Conservation (phyloP, 108 stramenopile genomes). For the Fragilaria radians region DNA sequence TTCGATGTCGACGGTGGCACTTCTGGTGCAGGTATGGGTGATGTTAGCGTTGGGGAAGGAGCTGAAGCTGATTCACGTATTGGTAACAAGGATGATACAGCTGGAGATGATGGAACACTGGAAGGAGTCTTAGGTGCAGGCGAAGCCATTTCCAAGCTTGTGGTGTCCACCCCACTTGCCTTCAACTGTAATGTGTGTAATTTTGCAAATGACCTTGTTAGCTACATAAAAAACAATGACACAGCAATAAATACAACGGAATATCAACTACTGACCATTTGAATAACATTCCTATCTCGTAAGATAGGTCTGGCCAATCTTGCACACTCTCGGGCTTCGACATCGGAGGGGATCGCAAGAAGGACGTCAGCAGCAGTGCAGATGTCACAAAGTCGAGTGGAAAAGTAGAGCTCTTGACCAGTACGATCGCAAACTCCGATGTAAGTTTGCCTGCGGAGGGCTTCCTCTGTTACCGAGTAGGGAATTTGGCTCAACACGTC, state of each 20-base stretch:
- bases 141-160: constrained; percentile 6
- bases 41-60: no score
- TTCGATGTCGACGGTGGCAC: no score
- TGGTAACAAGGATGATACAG: no score
- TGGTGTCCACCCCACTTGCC: constrained; percentile 17
- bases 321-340: constrained; percentile 34
- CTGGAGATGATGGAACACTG: background rate
- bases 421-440: constrained; percentile 30
- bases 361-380: constrained; percentile 52
- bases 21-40: no score
- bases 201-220: background rate
- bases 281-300: constrained; percentile 49
- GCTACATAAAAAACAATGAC: background rate
- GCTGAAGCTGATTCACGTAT: no score
- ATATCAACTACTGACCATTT: constrained; percentile 59
- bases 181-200: constrained; percentile 11
- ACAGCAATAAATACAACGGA: background rate
- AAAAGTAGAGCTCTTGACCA: constrained; percentile 30
- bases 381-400: constrained; percentile 32
- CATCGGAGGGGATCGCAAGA: constrained; percentile 57
- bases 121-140: background rate
- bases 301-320: constrained; percentile 66
- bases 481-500: constrained; percentile 70
- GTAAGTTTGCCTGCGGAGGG: constrained; percentile 43
- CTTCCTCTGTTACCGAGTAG: constrained; percentile 52